phyloP scores from a whole-genome alignment of 2,329 filamentous ascomycete genomes.

The Neofusicoccum kwambonambiense region DNA sequence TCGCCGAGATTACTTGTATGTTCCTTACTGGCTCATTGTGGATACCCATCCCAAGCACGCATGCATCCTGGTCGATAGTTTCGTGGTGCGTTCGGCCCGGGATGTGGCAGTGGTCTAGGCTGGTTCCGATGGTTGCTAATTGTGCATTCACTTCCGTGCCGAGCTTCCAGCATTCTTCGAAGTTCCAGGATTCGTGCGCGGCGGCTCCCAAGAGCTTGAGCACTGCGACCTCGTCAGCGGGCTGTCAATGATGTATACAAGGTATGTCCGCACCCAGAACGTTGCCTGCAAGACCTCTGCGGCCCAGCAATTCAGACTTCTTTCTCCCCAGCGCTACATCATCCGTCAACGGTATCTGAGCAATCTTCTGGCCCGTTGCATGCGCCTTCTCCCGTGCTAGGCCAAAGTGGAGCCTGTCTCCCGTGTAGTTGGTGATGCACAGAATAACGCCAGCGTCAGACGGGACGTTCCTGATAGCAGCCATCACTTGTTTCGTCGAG shows the following conservation, averaged over 20 bases:
- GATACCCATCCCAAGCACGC: conserved; percentile 49
- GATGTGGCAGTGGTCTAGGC: conserved; percentile 54
- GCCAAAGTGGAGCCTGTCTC: conserved; percentile 51
- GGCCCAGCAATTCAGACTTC: conserved; percentile 49
- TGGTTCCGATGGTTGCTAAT: conserved; percentile 52
- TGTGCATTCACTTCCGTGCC: conserved; percentile 45
- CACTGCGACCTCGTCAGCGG: conserved; percentile 32
- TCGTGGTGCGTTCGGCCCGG: conserved; percentile 53
- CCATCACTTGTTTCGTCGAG: conserved; percentile 50
- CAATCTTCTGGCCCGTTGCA: conserved; percentile 46
- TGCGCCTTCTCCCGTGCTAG: conserved; percentile 48
- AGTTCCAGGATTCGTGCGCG: conserved; percentile 44
- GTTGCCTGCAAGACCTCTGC: conserved; percentile 53
- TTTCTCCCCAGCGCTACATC: conserved; percentile 49
- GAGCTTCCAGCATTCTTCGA: conserved; percentile 46
- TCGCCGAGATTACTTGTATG: no score
- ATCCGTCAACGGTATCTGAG: conserved; percentile 50
- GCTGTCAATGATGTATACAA: background rate
- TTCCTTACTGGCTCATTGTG: conserved; percentile 50
- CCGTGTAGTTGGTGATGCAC: conserved; percentile 52
- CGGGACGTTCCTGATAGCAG: conserved; percentile 46
- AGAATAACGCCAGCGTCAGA: conserved; percentile 48
- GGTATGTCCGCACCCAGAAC: conserved; percentile 9
- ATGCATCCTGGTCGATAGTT: conserved; percentile 40
- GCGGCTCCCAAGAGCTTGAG: conserved; percentile 49